Percentiles rank a stretch among this genome's conserved stretches.
Conservation (phyloP, 2,329 filamentous ascomycete genomes). For the Corinectria fuckeliana region DNA sequence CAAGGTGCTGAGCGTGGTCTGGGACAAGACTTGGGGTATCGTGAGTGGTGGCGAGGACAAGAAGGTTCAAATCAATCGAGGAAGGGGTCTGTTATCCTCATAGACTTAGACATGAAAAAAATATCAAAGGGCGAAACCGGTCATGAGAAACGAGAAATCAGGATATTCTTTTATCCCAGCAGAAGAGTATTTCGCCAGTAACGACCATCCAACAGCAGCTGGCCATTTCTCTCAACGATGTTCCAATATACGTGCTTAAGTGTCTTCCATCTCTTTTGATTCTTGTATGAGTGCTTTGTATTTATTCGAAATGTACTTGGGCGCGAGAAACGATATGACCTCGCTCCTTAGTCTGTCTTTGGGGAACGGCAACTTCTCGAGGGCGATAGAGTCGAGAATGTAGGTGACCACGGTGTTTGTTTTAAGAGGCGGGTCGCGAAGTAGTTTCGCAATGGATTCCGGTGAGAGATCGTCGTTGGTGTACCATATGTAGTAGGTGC, state of each 20-base stretch:
- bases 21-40: slow-evolving; percentile 87
- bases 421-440: slow-evolving; percentile 67
- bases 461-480: slow-evolving; percentile 56
- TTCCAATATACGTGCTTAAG: not conserved
- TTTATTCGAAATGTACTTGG: slow-evolving; percentile 18
- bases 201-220: not conserved
- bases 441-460: slow-evolving; percentile 56
- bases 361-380: slow-evolving; percentile 59
- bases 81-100: slow-evolving; percentile 57
- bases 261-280: slow-evolving; percentile 2
- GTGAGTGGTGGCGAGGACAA: slow-evolving; percentile 94
- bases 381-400: slow-evolving; percentile 61
- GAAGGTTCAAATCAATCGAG: slow-evolving; percentile 87
- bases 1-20: slow-evolving; percentile 88
- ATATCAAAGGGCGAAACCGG: slow-evolving; percentile 23
- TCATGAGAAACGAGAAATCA: slow-evolving; percentile 20
- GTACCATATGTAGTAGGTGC: slow-evolving; percentile 71
- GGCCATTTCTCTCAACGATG: not conserved
- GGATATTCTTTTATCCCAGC: slow-evolving; percentile 10
- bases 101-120: slow-evolving; percentile 33
- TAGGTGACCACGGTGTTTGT: slow-evolving; percentile 63
- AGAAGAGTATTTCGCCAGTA: not conserved
- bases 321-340: slow-evolving; percentile 48
- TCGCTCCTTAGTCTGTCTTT: slow-evolving; percentile 52
- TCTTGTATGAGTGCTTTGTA: slow-evolving; percentile 39